phyloP scores from a whole-genome alignment of 805 yeast species.

The Metschnikowia colocasiae region DNA sequence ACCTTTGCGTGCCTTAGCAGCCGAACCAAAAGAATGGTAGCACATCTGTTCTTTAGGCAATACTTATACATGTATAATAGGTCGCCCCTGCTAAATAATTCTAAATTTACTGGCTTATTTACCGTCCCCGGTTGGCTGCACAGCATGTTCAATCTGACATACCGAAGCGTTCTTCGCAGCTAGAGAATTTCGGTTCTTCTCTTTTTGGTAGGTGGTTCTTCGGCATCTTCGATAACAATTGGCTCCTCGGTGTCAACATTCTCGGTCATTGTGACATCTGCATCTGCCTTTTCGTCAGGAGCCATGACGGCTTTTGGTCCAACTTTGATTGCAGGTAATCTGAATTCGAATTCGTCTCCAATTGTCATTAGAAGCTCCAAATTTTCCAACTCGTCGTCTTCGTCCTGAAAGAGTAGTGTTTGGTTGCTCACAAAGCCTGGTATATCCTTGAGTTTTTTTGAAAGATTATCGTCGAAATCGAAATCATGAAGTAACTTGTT shows the following conservation, averaged over 20 bases:
- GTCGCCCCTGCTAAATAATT: background rate
- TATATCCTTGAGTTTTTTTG: slow-evolving; percentile 41
- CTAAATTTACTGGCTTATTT: background rate
- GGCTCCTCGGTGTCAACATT: slow-evolving; percentile 1
- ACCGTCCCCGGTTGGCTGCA: background rate
- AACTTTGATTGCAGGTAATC: slow-evolving; percentile 19
- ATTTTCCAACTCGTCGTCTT: slow-evolving; percentile 61
- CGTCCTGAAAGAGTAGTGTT: slow-evolving; percentile 71
- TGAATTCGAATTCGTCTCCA: slow-evolving; percentile 4
- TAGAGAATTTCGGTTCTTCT: slow-evolving; percentile 10
- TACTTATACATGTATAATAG: background rate
- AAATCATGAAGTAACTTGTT: slow-evolving; percentile 71
- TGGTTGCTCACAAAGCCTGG: slow-evolving; percentile 56
- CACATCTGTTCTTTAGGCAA: background rate
- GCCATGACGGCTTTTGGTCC: slow-evolving; percentile 7
- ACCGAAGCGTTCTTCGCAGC: background rate
- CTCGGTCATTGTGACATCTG: slow-evolving; percentile 4
- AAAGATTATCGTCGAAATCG: slow-evolving; percentile 80
- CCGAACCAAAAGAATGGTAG: background rate
- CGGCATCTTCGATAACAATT: slow-evolving; percentile 4
- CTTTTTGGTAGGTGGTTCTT: slow-evolving; percentile 17
- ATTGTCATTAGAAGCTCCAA: slow-evolving; percentile 55
- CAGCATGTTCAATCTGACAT: background rate
- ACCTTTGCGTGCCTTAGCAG: background rate
- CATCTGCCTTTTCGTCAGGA: background rate